Conservation (phyloP, 106 monocot species). For the Narthecium ossifragum region DNA sequence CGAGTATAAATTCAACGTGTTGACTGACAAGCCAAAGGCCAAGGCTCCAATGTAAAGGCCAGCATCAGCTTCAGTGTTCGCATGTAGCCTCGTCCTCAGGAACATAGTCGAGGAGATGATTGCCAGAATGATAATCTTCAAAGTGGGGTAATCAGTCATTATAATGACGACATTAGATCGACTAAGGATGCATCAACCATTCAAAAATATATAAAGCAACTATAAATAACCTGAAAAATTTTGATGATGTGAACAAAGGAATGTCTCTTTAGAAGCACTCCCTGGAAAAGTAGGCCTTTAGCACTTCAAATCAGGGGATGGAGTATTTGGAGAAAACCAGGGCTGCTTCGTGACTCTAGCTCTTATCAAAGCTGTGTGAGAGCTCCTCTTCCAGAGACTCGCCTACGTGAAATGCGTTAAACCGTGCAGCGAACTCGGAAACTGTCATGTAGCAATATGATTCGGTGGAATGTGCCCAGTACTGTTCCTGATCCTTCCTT, state of each 20-base stretch:
- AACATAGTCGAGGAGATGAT: conserved; percentile 58
- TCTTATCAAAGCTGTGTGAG: conserved; percentile 48
- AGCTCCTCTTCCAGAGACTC: conserved; percentile 24
- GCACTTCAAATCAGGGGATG: conserved; percentile 32
- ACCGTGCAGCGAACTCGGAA: conserved; percentile 32
- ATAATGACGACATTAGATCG: too few relatives aligned
- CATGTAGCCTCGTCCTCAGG: conserved; percentile 43
- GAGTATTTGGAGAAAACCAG: conserved; percentile 35
- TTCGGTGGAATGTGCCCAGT: conserved; percentile 37
- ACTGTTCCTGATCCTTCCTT: conserved; percentile 70
- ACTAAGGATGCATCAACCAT: too few relatives aligned
- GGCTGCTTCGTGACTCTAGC: conserved; percentile 37
- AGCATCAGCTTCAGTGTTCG: conserved; percentile 34
- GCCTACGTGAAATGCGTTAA: conserved; percentile 47
- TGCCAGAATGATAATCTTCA: conserved; percentile 47
- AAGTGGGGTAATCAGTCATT: too few relatives aligned
- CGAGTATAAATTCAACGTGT: conserved; percentile 74
- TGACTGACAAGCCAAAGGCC: conserved; percentile 34
- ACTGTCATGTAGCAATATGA: conserved; percentile 46
- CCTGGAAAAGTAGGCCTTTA: conserved; percentile 42
- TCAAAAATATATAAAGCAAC: neutral
- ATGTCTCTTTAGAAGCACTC: conserved; percentile 68
- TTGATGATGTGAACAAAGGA: conserved; percentile 73
- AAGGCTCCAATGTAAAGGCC: conserved; percentile 56
- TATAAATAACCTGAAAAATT: conserved; percentile 36